Conservation (phyloP, 2,329 filamentous ascomycete genomes). For the Raffaelea albimanens region DNA sequence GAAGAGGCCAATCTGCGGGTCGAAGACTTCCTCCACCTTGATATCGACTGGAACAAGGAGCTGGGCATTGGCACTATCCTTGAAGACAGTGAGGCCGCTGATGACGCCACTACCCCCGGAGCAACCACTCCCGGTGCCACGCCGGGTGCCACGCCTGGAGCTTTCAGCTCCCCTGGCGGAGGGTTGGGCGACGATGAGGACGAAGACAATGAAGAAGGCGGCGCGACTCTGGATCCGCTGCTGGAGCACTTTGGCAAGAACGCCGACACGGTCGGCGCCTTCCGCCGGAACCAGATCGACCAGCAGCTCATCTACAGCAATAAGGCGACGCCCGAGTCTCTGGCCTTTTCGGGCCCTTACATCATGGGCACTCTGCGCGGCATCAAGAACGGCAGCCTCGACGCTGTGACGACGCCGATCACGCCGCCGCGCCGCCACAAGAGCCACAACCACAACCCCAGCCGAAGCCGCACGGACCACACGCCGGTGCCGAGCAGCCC, state of each 20-base stretch:
- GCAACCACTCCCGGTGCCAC: conserved; percentile 22
- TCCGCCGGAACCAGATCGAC: conserved; percentile 60
- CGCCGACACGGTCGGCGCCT: conserved; percentile 63
- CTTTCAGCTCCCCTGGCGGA: conserved; percentile 5
- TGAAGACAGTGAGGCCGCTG: too few species aligned
- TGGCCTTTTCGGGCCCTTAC: conserved; percentile 52
- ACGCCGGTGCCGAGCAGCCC: conserved; percentile 32
- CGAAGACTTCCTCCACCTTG: conserved; percentile 66
- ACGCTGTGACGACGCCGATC: conserved; percentile 57
- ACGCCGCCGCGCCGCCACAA: conserved; percentile 56
- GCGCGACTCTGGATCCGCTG: conserved; percentile 34
- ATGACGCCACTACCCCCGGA: conserved; percentile 18
- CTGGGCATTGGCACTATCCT: too few species aligned
- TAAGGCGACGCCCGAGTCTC: conserved; percentile 51
- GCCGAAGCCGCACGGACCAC: conserved; percentile 22
- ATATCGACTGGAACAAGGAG: too few species aligned
- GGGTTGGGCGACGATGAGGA: conserved; percentile 31
- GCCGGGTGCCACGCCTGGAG: conserved; percentile 18
- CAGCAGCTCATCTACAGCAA: conserved; percentile 51
- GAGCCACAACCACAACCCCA: conserved; percentile 21
- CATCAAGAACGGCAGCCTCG: conserved; percentile 56
- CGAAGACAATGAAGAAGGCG: conserved; percentile 27
- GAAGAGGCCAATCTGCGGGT: conserved; percentile 56
- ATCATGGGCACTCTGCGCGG: conserved; percentile 51
- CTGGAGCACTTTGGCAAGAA: conserved; percentile 60